phyloP scores from a whole-genome alignment of 352 stramenopile species.

The Phytophthora foliorum region DNA sequence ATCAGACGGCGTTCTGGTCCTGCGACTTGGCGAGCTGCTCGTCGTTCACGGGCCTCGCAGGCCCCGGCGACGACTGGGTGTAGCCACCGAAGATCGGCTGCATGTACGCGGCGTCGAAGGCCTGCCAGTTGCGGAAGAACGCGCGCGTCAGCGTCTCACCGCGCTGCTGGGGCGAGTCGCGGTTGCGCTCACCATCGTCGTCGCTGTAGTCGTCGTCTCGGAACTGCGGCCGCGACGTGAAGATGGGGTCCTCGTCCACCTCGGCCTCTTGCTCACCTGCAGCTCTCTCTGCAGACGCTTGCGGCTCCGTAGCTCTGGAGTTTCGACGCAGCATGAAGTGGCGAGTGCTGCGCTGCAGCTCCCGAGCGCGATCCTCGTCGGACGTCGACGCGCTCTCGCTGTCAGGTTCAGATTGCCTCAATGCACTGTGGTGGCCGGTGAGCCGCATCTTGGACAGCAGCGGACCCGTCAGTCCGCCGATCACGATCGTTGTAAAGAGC shows the following conservation, averaged over 20 bases:
- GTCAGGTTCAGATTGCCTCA: constrained; percentile 45
- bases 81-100: constrained; percentile 82
- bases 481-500: constrained; percentile 89
- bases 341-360: constrained; percentile 57
- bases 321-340: constrained; percentile 71
- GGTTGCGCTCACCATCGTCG: constrained; percentile 49
- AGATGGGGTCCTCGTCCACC: constrained; percentile 43
- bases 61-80: constrained; percentile 11
- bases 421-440: constrained; percentile 45
- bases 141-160: constrained; percentile 54
- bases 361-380: constrained; percentile 27
- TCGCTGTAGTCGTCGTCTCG: constrained; percentile 58
- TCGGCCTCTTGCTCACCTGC: constrained; percentile 24
- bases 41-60: constrained; percentile 3
- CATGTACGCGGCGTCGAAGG: constrained; percentile 79
- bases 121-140: constrained; percentile 82
- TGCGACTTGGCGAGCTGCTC: constrained; percentile 47
- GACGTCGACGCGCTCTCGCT: constrained; percentile 32
- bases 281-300: constrained; percentile 7
- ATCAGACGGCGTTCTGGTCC: constrained; percentile 49
- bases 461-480: constrained; percentile 79
- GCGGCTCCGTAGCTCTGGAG: constrained; percentile 33
- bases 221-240: constrained; percentile 83
- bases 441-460: constrained; percentile 63
- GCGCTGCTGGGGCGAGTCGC: constrained; percentile 24